phyloP scores from a whole-genome alignment of 495 filamentous ascomycete genomes.

The Penicillium flavigenum region DNA sequence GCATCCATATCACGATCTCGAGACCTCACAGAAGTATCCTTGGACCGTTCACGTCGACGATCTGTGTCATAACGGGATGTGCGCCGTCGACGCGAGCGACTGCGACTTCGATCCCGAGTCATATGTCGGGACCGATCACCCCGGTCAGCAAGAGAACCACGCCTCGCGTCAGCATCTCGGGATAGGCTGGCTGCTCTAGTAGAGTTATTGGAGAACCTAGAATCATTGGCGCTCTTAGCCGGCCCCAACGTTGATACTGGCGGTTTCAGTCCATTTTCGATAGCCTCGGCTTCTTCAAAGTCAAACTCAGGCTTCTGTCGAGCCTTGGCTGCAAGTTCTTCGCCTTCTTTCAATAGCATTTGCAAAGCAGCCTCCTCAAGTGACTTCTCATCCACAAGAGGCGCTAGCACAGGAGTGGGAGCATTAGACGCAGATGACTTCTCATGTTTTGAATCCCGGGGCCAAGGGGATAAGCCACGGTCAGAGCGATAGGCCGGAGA shows the following conservation, averaged over 20 bases:
- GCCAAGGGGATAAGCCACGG: slow-evolving; percentile 39
- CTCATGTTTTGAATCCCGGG: slow-evolving; percentile 41
- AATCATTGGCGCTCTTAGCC: slow-evolving; percentile 30
- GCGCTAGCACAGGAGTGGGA: slow-evolving; percentile 38
- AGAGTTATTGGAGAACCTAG: slow-evolving; percentile 30
- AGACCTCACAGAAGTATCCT: slow-evolving; percentile 36
- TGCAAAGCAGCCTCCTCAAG: slow-evolving; percentile 58
- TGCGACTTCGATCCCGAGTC: slow-evolving; percentile 36
- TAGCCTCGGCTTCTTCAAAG: slow-evolving; percentile 51
- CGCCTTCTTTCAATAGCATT: slow-evolving; percentile 57
- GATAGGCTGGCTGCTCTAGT: slow-evolving; percentile 33
- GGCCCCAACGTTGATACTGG: slow-evolving; percentile 20
- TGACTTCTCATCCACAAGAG: slow-evolving; percentile 55
- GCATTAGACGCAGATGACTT: slow-evolving; percentile 41
- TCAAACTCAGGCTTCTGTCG: slow-evolving; percentile 59
- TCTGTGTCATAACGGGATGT: slow-evolving; percentile 39
- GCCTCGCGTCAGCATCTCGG: slow-evolving; percentile 27
- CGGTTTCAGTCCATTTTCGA: slow-evolving; percentile 46
- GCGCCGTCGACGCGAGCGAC: slow-evolving; percentile 32
- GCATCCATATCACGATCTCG: slow-evolving; percentile 41
- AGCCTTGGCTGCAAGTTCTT: slow-evolving; percentile 60
- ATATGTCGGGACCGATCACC: slow-evolving; percentile 25
- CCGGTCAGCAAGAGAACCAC: slow-evolving; percentile 35
- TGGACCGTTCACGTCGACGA: slow-evolving; percentile 34
- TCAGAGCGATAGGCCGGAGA: slow-evolving; percentile 41